phyloP scores from a whole-genome alignment of 192 early-diverging fungal species.

The Coemansia sp. region DNA sequence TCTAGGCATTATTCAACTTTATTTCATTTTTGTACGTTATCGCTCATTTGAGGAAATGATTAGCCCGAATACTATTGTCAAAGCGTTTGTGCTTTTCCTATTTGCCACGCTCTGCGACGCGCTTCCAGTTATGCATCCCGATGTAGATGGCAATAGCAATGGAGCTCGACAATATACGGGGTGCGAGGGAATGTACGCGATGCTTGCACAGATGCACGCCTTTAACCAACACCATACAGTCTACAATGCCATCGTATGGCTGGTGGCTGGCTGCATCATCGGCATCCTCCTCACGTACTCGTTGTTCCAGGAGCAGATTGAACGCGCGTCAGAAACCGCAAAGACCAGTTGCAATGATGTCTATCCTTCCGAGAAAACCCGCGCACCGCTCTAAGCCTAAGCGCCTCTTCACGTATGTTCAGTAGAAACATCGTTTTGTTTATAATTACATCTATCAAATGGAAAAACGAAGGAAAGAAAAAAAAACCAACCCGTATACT shows the following conservation, averaged over 20 bases:
- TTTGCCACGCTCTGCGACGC: background rate
- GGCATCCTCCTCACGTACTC: background rate
- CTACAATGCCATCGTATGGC: background rate
- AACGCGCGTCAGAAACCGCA: background rate
- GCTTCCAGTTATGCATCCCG: background rate
- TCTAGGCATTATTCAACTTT: background rate
- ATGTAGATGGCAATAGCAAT: too few relatives aligned
- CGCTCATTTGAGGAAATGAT: background rate
- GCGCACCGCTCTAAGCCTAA: too few relatives aligned
- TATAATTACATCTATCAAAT: too few relatives aligned
- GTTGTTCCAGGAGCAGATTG: background rate
- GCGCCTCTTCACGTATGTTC: too few relatives aligned
- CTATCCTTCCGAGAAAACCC: too few relatives aligned
- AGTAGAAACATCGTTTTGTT: too few relatives aligned
- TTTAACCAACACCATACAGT: background rate
- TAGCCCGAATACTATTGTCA: background rate
- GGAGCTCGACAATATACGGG: background rate
- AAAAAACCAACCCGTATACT: too few relatives aligned
- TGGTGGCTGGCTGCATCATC: constrained; percentile 2
- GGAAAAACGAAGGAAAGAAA: too few relatives aligned
- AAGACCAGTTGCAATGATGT: background rate
- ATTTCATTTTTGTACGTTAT: background rate
- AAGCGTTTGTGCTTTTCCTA: background rate
- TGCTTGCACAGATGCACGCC: background rate
- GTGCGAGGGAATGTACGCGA: background rate